Base-by-base conservation (phyloP, 2,329 filamentous ascomycete genomes). In the Sporothrix brunneoviolacea region DNA sequence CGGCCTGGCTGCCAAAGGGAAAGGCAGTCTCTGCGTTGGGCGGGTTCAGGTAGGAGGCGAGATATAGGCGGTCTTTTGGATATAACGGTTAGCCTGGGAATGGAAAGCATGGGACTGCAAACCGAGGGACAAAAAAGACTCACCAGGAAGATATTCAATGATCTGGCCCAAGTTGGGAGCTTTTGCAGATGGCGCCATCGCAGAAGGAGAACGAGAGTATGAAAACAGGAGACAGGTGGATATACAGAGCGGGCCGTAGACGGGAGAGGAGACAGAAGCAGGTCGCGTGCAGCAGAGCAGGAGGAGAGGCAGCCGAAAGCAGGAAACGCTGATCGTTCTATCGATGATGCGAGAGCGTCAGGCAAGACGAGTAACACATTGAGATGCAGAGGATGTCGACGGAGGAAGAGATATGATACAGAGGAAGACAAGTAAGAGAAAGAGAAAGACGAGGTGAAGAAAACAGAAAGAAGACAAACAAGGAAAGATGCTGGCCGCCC, bases 101-200 rank as follows among this genome's bases (percentile, higher is more conserved):
- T 70, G 60, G 55, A 57, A 60, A 58, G 45, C 53, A 48, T 37
- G 54, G 18, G 44, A n/a, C 8, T 33, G 32, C 10, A 18, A 18
- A 18, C 5, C 8, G 2, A 28, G 16, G 37, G 33, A 32, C 35
- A 40, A 47, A 40, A 27, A 54, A 52, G 48, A 72, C 80, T 62
- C 76, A 95, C 90, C 88, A 74, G 90, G 87, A 62, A 96, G 95
- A 70, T 95, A 96, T 74, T 96, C 91, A 65, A 96, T 91, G 61
- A 95, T 83, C 73, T 95, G 88, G 56, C 88, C 90, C 72, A 88
- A 80, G 69, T 82, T 86, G 66, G 78, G 63, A 65, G 62, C 64
- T 65, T 69, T 58, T 66, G 60, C 70, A 57, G 75, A 72, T 68
- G 75, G 74, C 57, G 73, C 71, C 76, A 79, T 80, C 64, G 37